Conservation (phyloP, 352 stramenopile genomes). For the Pythium utonaiense region DNA sequence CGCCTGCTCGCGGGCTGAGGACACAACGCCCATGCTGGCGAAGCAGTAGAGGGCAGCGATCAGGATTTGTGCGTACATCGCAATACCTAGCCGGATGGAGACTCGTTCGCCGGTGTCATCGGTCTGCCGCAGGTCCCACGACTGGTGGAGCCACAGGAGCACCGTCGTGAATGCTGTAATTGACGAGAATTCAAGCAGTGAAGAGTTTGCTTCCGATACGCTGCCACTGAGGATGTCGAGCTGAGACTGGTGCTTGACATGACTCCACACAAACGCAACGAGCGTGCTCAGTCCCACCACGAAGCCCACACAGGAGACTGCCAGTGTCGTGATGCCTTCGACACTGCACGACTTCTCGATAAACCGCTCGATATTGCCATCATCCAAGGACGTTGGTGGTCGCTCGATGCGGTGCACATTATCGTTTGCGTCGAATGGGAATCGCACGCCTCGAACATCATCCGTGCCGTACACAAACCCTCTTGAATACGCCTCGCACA, state of each 20-base stretch:
- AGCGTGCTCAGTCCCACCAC: slow-evolving; percentile 8
- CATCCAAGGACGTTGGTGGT: slow-evolving; percentile 21
- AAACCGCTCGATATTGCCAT: slow-evolving; percentile 21
- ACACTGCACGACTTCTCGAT: slow-evolving; percentile 24
- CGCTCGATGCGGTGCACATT: slow-evolving; percentile 24
- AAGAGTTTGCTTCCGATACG: slow-evolving; percentile 9
- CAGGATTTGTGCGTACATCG: slow-evolving; percentile 19
- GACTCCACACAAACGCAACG: slow-evolving; percentile 13
- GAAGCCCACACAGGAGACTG: slow-evolving; percentile 9
- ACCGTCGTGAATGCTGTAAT: slow-evolving; percentile 9
- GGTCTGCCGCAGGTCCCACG: slow-evolving; percentile 15
- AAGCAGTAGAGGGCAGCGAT: slow-evolving; percentile 16
- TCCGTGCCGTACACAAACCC: slow-evolving; percentile 28
- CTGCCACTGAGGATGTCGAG: neutral
- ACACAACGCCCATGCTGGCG: slow-evolving; percentile 11
- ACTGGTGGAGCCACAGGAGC: slow-evolving; percentile 22
- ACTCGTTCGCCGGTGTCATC: slow-evolving; percentile 11
- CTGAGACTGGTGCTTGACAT: slow-evolving; percentile 3
- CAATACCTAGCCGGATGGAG: slow-evolving; percentile 19
- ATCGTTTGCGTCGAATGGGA: slow-evolving; percentile 6
- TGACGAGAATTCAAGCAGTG: slow-evolving; percentile 8
- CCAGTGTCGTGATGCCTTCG: slow-evolving; percentile 13
- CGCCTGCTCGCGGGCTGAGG: slow-evolving; percentile 5
- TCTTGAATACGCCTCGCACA: slow-evolving; percentile 18
- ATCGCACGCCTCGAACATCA: slow-evolving; percentile 21